These are phyloP conservation scores for Dactylis glomerata DNA, from an alignment of 176 grass and related monocot species.

Conservation along the genomic window DNA sequence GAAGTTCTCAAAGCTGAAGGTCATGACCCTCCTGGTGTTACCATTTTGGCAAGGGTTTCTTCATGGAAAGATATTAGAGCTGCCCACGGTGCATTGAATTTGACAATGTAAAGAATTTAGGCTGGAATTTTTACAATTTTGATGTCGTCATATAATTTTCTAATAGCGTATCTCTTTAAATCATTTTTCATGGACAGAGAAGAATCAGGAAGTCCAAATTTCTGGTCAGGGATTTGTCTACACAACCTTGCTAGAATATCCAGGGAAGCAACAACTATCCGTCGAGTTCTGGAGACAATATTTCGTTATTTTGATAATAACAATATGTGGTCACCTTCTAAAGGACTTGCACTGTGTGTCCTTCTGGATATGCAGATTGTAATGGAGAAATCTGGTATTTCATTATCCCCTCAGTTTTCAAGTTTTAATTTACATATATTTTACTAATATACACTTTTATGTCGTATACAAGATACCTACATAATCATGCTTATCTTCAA, in stretches of 20 bases:
- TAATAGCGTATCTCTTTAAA: conserved; percentile 44
- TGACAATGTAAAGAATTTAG: conserved; percentile 51
- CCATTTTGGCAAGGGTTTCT: conserved; percentile 59
- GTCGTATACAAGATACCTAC: conserved; percentile 16
- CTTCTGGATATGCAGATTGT: conserved; percentile 88
- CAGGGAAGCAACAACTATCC: conserved; percentile 80
- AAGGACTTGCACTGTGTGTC: conserved; percentile 72
- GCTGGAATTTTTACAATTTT: conserved; percentile 2
- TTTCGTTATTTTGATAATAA: conserved; percentile 96
- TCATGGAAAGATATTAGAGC: conserved; percentile 86
- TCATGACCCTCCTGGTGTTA: conserved; percentile 39
- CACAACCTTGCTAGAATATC: conserved; percentile 98
- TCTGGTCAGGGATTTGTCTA: conserved; percentile 95
- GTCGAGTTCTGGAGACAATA: conserved; percentile 87
- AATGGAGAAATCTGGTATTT: conserved; percentile 85
- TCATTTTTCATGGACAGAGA: conserved; percentile 50
- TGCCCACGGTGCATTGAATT: conserved; percentile 35
- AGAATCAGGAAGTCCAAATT: conserved; percentile 72
- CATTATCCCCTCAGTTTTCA: neutral
- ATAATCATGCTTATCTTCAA: conserved; percentile 26
- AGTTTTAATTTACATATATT: neutral
- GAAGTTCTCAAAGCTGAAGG: conserved; percentile 74
- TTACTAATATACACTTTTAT: neutral
- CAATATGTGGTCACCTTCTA: conserved; percentile 74
- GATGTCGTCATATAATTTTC: neutral